A percentile compares a stretch with the other conserved stretches of the same genome.
Evolutionary conservation across 345 rosid genomes (phyloP).

Genomic region (Eucalyptus erythrocorys): DNA sequence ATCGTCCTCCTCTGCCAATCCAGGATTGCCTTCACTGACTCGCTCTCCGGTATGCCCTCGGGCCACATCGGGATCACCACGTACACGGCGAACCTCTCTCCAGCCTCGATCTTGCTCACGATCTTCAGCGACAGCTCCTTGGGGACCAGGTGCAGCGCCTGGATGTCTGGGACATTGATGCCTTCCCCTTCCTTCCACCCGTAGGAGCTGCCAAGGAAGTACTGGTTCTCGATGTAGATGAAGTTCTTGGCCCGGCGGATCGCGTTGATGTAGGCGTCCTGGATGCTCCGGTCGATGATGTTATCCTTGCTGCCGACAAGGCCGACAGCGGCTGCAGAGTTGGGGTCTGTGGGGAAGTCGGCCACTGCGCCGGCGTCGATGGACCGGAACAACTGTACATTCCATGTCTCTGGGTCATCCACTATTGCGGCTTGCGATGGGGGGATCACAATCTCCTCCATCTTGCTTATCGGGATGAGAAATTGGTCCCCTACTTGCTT

Average conservation of each 20-base stretch:
- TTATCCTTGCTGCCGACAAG: conserved; percentile 43
- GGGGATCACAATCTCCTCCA: background rate
- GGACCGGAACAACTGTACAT: conserved; percentile 61
- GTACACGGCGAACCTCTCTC: conserved; percentile 58
- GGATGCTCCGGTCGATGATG: conserved; percentile 64
- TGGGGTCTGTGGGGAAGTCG: conserved; percentile 15
- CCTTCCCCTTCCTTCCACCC: conserved; percentile 36
- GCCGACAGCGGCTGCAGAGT: conserved; percentile 27
- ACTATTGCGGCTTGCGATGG: conserved; percentile 6
- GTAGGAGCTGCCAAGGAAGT: conserved; percentile 72
- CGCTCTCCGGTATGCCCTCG: conserved; percentile 66
- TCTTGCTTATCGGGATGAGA: conserved; percentile 12
- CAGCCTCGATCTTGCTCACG: conserved; percentile 63
- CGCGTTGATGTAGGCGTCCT: conserved; percentile 71
- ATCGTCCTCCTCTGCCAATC: conserved; percentile 90
- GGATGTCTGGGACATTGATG: conserved; percentile 29
- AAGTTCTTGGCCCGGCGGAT: conserved; percentile 74
- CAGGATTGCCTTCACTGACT: conserved; percentile 59
- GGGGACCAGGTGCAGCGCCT: conserved; percentile 63
- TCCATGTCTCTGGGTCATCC: conserved; percentile 32
- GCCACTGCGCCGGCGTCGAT: conserved; percentile 42
- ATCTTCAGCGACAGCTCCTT: conserved; percentile 75
- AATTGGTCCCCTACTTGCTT: conserved; percentile 27
- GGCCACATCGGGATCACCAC: conserved; percentile 92
- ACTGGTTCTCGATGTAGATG: conserved; percentile 82